Percentiles rank a stretch among this genome's conserved stretches.
These are phyloP conservation scores for Cyclotella baltica DNA, from an alignment of 108 stramenopile species.

Conservation along the genomic window DNA sequence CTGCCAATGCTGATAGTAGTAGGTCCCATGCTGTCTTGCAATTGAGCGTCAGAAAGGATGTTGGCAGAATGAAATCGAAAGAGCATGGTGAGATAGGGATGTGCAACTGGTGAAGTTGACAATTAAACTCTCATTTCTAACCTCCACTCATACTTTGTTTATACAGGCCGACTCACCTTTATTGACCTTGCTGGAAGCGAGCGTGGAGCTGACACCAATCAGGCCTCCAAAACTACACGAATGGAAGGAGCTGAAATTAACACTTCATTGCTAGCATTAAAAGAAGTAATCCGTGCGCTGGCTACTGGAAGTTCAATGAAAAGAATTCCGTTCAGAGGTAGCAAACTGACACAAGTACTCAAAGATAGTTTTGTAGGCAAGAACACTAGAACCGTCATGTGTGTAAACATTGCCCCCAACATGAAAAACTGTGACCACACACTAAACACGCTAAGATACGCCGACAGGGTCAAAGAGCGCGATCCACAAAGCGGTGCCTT, in stretches of 20 bases:
- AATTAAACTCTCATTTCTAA: background rate
- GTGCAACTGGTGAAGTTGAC: background rate
- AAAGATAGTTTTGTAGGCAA: slow-evolving; percentile 95
- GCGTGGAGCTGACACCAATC: slow-evolving; percentile 95
- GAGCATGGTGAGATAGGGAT: slow-evolving; percentile 62
- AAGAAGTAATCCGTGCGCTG: slow-evolving; percentile 98
- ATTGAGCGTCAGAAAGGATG: slow-evolving; percentile 74
- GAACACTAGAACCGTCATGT: slow-evolving; percentile 96
- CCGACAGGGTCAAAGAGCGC: slow-evolving; percentile 95
- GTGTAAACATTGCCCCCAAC: slow-evolving; percentile 94
- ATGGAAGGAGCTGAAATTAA: slow-evolving; percentile 99
- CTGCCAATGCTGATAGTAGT: slow-evolving; percentile 88
- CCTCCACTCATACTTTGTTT: background rate
- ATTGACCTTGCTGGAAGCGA: slow-evolving; percentile 99
- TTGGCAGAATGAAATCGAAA: slow-evolving; percentile 60
- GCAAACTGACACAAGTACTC: slow-evolving; percentile 97
- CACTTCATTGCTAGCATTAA: slow-evolving; percentile 96
- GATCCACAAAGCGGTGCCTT: slow-evolving; percentile 75
- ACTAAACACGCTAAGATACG: slow-evolving; percentile 98
- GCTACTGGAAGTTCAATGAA: slow-evolving; percentile 87
- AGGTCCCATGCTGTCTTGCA: slow-evolving; percentile 97
- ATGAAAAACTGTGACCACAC: slow-evolving; percentile 97
- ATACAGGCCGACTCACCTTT: slow-evolving; percentile 87
- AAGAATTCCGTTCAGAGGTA: slow-evolving; percentile 97
- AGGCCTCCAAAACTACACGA: slow-evolving; percentile 90